Evolutionary conservation across 1,139 yeast species (phyloP), one percentile per base, ranked within the genome.

Genomic region (Suhomyces bolitotheri): DNA sequence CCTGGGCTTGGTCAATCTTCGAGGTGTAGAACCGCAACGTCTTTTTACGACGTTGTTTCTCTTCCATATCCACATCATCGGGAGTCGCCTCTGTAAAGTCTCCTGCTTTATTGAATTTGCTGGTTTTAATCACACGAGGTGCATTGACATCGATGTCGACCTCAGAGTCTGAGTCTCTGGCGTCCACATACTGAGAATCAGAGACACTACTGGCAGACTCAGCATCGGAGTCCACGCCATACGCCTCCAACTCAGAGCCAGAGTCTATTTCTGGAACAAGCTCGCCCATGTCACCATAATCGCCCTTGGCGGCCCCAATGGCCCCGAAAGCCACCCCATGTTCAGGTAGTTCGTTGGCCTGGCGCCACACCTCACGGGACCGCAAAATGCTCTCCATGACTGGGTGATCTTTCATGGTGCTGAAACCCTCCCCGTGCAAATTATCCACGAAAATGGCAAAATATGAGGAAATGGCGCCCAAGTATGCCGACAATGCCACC

Each of bases 11-110:
- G 59, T 89, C 97, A 60, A 92, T 90, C 64, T 90, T 92, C 42
- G 97, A 86, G 1, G 98, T 92, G 72, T 92, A 92, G 80, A 92
- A 94, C 49, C 97, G 81, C 51, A 92, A 77, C 1, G 95, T 78
- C 60, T 80, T 82, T 68, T 85, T 87, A 53, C 95, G 82, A 27
- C 81, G 78, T 39, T 74, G 76, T 59, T 92, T 89, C 36, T 90
- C 98, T 56, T 88, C 95, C 43, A 77, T 73, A 58, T 92, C 97
- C 32, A 88, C 81, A 21, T 60, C 71, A 22, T 82, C 92, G 33
- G 83, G 87, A 12, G 75, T 75, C 25, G 79, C 67, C 56, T 86
- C 95, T 10, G 77, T 68, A 51, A 68, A 82, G 56, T 86, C 94
- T 34, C 69, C 62, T 4, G 47, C 52, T 4, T 50, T 41, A 15